These are phyloP conservation scores for Sideroxylon spinosum DNA, from an alignment of 179 eudicot genomes.

Conservation along the genomic window DNA sequence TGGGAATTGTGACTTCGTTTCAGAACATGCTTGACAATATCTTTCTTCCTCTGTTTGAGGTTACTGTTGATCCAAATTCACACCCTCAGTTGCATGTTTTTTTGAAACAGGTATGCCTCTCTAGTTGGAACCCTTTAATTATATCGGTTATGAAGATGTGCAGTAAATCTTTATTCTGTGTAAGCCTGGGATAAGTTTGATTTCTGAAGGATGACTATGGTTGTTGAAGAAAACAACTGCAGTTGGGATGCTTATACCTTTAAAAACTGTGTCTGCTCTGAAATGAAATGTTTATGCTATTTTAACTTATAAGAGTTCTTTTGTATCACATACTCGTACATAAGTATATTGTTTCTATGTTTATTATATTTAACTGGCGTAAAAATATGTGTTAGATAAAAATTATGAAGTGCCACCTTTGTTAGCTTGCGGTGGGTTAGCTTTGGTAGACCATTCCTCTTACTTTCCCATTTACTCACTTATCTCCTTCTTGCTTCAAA, in stretches of 20 bases:
- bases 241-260: background rate
- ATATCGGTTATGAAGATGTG: background rate
- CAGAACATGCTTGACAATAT: conserved; percentile 97
- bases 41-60: conserved; percentile 96
- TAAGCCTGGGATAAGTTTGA: background rate
- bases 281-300: background rate
- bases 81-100: conserved; percentile 96
- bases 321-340: background rate
- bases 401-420: background rate
- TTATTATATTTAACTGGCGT: background rate
- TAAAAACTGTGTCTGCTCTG: background rate
- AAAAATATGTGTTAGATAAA: too few relatives aligned
- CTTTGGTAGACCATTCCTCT: background rate
- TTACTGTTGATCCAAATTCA: conserved; percentile 89
- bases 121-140: background rate
- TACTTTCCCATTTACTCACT: too few relatives aligned
- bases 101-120: conserved; percentile 76
- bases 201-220: conserved; percentile 1
- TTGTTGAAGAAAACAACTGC: conserved; percentile 1
- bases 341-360: background rate
- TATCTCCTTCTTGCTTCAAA: background rate
- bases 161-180: background rate
- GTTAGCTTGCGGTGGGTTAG: background rate
- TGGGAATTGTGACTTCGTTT: conserved; percentile 97
- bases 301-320: background rate